Evolutionary conservation across 805 yeast species (phyloP).

Genomic region (Ogataea allantospora): DNA sequence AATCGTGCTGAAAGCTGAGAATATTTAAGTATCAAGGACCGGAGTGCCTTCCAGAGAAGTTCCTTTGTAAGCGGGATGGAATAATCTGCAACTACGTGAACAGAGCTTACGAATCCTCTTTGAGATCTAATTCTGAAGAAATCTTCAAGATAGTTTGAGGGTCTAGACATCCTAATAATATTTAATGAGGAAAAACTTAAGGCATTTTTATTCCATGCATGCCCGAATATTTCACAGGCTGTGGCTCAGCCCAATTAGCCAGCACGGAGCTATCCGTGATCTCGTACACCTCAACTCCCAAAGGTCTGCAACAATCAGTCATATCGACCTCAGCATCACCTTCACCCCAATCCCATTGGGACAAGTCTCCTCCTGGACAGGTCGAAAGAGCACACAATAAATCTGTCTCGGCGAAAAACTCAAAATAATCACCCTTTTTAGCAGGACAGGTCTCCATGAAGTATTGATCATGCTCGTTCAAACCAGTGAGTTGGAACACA

Average conservation of each 20-base stretch:
- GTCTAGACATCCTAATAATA: slow-evolving; percentile 12
- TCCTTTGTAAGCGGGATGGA: slow-evolving; percentile 10
- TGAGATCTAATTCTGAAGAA: slow-evolving; percentile 9
- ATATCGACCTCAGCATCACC: slow-evolving; percentile 49
- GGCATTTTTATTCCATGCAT: slow-evolving; percentile 48
- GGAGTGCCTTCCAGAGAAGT: slow-evolving; percentile 12
- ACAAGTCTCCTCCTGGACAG: slow-evolving; percentile 70
- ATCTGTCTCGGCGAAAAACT: slow-evolving; percentile 66
- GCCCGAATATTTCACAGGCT: slow-evolving; percentile 51
- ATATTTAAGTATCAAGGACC: slow-evolving; percentile 15
- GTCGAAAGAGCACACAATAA: slow-evolving; percentile 62
- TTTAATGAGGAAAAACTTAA: no score
- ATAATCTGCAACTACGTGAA: slow-evolving; percentile 17
- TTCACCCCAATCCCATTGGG: slow-evolving; percentile 73
- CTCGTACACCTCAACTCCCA: slow-evolving; percentile 59
- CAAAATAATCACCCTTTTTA: slow-evolving; percentile 56
- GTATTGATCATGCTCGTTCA: slow-evolving; percentile 62
- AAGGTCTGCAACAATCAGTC: slow-evolving; percentile 62
- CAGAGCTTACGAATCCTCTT: slow-evolving; percentile 4
- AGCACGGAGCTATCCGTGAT: slow-evolving; percentile 47
- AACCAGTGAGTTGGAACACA: slow-evolving; percentile 68
- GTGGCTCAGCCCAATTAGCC: slow-evolving; percentile 51
- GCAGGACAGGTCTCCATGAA: slow-evolving; percentile 74
- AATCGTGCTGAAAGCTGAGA: slow-evolving; percentile 22
- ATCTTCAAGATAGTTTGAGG: slow-evolving; percentile 10